Evolutionary conservation across 306 rosid genomes (phyloP).

Genomic region (Fragaria ananassa): DNA sequence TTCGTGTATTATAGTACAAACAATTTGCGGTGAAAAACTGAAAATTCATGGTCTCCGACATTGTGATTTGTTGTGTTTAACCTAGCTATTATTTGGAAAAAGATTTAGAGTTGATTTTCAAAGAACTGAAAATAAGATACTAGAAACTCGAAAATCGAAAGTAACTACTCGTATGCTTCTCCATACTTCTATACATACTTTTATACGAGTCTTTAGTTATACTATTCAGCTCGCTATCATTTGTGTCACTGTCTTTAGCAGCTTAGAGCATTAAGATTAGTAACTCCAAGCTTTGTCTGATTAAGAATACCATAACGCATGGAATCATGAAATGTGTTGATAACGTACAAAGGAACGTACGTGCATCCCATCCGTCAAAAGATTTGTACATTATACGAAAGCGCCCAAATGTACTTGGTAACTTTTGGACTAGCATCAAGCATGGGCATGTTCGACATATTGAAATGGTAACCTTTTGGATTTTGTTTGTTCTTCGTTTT

Average conservation of each 20-base stretch:
- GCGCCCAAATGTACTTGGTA: neutral
- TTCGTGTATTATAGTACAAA: too few species aligned
- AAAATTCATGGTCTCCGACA: too few species aligned
- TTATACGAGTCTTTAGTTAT: too few species aligned
- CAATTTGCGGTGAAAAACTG: too few species aligned
- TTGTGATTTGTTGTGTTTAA: too few species aligned
- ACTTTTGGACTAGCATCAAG: neutral
- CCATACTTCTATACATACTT: too few species aligned
- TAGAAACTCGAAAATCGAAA: too few species aligned
- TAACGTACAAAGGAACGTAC: neutral
- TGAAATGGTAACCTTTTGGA: neutral
- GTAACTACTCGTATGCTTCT: too few species aligned
- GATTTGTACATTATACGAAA: neutral
- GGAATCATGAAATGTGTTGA: neutral
- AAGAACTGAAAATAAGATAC: too few species aligned
- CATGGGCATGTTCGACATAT: neutral
- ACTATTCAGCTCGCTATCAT: neutral
- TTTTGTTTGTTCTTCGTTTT: neutral
- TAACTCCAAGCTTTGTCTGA: neutral
- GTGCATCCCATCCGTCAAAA: neutral
- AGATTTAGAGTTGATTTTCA: too few species aligned
- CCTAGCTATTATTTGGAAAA: too few species aligned
- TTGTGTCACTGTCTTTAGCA: neutral
- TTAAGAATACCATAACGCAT: neutral
- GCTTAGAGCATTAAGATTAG: neutral